Evolutionary conservation across 768 basidiomycete species (phyloP).

Genomic region (Boletus rubropictus): DNA sequence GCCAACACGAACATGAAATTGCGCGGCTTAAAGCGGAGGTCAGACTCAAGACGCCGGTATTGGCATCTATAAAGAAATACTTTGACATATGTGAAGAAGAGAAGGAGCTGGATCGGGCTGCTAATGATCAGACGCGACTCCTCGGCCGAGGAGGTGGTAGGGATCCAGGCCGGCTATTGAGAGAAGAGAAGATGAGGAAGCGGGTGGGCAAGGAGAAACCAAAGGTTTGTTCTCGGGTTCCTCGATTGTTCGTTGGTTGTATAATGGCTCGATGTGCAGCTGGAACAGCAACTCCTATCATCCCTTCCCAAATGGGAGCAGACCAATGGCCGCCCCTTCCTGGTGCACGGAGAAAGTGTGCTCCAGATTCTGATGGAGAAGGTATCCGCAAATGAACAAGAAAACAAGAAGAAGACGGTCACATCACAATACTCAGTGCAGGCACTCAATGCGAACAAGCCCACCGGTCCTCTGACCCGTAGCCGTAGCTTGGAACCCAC

Average conservation of each 20-base stretch:
- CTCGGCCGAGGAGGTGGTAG: constrained; percentile 68
- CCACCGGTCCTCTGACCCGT: constrained; percentile 16
- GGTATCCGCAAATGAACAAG: constrained; percentile 68
- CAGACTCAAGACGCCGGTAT: constrained; percentile 67
- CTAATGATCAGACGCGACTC: constrained; percentile 75
- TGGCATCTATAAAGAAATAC: constrained; percentile 79
- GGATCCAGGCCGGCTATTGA: constrained; percentile 78
- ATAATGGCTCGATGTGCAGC: constrained; percentile 47
- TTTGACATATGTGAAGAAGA: constrained; percentile 87
- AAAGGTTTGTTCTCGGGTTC: constrained; percentile 44
- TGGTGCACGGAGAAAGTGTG: constrained; percentile 80
- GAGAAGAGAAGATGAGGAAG: constrained; percentile 98
- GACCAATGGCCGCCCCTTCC: constrained; percentile 64
- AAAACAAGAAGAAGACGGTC: constrained; percentile 59
- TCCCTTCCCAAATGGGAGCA: constrained; percentile 86
- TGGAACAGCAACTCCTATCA: constrained; percentile 79
- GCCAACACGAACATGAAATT: constrained; percentile 83
- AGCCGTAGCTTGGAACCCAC: constrained; percentile 28
- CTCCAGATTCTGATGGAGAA: constrained; percentile 72
- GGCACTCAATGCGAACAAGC: constrained; percentile 20
- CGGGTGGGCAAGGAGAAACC: constrained; percentile 90
- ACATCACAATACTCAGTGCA: constrained; percentile 32
- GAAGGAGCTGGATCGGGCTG: constrained; percentile 77
- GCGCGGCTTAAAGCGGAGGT: constrained; percentile 75
- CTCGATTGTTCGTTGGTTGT: not conserved